phyloP scores from a whole-genome alignment of 495 filamentous ascomycete species.

The Lophium mytilinum region DNA sequence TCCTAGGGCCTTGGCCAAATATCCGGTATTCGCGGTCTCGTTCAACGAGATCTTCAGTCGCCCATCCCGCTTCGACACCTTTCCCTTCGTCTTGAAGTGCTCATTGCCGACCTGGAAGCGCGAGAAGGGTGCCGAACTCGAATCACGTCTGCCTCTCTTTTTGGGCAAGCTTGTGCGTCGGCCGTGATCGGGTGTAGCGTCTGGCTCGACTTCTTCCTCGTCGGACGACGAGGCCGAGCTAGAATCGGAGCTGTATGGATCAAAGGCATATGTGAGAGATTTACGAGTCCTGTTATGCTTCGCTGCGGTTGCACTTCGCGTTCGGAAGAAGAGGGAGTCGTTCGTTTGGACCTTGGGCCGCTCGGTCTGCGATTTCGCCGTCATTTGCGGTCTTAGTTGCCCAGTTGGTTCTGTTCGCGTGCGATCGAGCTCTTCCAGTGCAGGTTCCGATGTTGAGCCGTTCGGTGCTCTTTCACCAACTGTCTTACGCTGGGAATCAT shows the following conservation, averaged over 20 bases:
- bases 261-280: constrained; percentile 13
- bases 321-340: not conserved
- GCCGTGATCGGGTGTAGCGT: not conserved
- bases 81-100: constrained; percentile 56
- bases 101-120: constrained; percentile 53
- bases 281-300: not conserved
- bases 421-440: no score
- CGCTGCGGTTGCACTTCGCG: not conserved
- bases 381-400: not conserved
- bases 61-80: constrained; percentile 59
- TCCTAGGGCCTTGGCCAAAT: constrained; percentile 62
- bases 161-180: not conserved
- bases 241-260: constrained; percentile 14
- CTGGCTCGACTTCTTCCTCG: not conserved
- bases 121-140: constrained; percentile 15
- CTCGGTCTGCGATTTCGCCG: not conserved
- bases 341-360: not conserved
- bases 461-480: no score
- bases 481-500: no score
- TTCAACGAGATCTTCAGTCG: constrained; percentile 62
- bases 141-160: not conserved
- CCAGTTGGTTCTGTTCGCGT: not conserved
- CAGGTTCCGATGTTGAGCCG: no score
- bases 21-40: constrained; percentile 55
- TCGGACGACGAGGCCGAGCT: constrained; percentile 11